Evolutionary conservation across 2,329 filamentous ascomycete species (phyloP).

Genomic region (Fusarium sp.): DNA sequence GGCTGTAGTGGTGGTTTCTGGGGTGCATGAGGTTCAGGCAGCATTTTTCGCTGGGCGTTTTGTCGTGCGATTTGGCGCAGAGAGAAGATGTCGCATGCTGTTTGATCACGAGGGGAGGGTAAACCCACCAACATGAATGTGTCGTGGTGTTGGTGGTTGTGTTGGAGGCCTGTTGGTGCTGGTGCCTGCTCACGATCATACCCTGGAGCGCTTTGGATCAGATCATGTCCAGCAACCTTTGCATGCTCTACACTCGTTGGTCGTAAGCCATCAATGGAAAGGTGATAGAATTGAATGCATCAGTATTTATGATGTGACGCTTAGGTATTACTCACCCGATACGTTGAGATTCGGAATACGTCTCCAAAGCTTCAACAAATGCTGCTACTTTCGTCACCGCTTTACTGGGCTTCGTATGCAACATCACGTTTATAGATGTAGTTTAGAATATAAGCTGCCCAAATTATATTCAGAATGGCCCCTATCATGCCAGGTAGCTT

Average conservation of each 20-base stretch:
- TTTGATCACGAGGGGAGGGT: not conserved
- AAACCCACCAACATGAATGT: not conserved
- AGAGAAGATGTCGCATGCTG: not conserved
- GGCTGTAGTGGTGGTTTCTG: not conserved
- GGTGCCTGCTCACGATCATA: not conserved
- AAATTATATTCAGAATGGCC: not conserved
- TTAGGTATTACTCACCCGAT: accelerated
- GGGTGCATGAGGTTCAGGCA: not conserved
- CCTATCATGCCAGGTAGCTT: accelerated
- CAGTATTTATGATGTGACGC: accelerated
- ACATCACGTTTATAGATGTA: not conserved
- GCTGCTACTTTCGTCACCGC: accelerated
- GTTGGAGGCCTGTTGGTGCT: not conserved
- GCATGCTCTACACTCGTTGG: not conserved
- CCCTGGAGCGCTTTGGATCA: not conserved
- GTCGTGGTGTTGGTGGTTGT: not conserved
- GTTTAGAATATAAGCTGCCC: accelerated
- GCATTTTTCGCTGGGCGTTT: not conserved
- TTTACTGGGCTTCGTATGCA: accelerated
- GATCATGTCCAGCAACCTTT: not conserved
- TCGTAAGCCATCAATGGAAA: not conserved
- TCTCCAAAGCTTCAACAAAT: accelerated
- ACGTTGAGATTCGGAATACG: accelerated
- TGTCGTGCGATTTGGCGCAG: not conserved
- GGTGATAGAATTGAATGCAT: not conserved